A percentile compares a stretch with the other conserved stretches of the same genome.
phyloP scores from a whole-genome alignment of 805 yeast genomes.

The Candida ulmi region DNA sequence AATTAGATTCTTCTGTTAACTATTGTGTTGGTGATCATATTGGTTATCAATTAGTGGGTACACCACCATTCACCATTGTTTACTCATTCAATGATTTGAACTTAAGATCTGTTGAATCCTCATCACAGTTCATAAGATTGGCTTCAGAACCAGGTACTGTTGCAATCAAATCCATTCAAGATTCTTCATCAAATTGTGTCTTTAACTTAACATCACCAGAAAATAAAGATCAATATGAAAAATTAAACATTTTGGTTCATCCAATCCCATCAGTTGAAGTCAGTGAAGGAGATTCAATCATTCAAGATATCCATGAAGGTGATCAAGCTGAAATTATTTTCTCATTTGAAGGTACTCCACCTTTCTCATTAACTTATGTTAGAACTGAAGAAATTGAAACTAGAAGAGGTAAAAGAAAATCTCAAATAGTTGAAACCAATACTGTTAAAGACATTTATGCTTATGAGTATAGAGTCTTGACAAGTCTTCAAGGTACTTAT shows the following conservation, averaged over 20 bases:
- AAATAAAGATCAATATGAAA: conserved; percentile 26
- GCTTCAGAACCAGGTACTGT: conserved; percentile 83
- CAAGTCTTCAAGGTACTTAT: conserved; percentile 87
- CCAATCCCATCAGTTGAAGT: conserved; percentile 78
- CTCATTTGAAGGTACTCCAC: conserved; percentile 82
- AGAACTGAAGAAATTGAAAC: conserved; percentile 52
- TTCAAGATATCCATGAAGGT: conserved; percentile 88
- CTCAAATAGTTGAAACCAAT: conserved; percentile 54
- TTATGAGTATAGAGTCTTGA: conserved; percentile 62
- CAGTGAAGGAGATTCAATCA: conserved; percentile 66
- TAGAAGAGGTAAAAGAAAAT: conserved; percentile 38
- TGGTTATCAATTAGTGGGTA: conserved; percentile 68
- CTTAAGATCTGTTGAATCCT: conserved; percentile 49
- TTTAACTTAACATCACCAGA: conserved; percentile 47
- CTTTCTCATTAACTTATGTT: conserved; percentile 80
- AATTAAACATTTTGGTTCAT: conserved; percentile 37
- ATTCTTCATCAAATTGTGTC: conserved; percentile 67
- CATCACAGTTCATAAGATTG: conserved; percentile 52
- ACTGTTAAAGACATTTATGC: conserved; percentile 58
- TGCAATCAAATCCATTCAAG: conserved; percentile 61
- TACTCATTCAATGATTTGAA: conserved; percentile 65
- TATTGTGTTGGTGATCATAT: conserved; percentile 94
- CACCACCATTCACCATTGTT: conserved; percentile 70
- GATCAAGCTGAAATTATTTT: conserved; percentile 87
- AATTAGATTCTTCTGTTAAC: conserved; percentile 36